Conservation (phyloP, 2,329 filamentous ascomycete species). For the Sordariomycetes sp. region DNA sequence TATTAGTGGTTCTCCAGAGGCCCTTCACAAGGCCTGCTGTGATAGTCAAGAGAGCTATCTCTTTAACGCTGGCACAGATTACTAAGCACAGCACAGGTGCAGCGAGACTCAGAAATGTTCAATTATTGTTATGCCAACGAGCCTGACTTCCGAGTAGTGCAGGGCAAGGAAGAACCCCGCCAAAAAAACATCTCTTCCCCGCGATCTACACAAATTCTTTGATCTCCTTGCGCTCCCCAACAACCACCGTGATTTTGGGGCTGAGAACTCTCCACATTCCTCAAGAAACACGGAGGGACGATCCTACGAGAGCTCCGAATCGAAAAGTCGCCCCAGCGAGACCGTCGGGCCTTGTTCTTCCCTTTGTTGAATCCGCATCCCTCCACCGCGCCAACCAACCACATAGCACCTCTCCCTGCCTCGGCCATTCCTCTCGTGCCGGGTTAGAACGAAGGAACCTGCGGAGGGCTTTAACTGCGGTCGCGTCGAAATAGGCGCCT, state of each 20-base stretch:
- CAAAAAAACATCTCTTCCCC: slow-evolving; percentile 4
- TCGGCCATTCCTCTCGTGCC: background rate
- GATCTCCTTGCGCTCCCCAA: background rate
- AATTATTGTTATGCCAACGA: background rate
- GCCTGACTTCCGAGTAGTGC: background rate
- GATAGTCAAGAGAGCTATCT: too few species aligned
- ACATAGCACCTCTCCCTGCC: background rate
- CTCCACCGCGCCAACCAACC: background rate
- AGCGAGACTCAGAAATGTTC: background rate
- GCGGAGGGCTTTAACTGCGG: background rate
- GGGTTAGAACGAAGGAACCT: background rate
- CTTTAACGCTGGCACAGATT: background rate
- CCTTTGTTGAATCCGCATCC: background rate
- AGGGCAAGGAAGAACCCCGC: slow-evolving; percentile 3
- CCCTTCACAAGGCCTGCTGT: too few species aligned
- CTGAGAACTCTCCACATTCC: background rate
- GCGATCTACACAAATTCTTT: slow-evolving; percentile 2
- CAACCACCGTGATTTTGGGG: background rate
- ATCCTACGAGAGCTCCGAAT: background rate
- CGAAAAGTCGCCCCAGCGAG: background rate
- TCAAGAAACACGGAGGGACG: background rate
- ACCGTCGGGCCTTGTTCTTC: background rate
- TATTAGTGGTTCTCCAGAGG: too few species aligned
- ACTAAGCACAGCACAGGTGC: background rate
- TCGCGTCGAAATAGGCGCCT: background rate